Evolutionary conservation across 169 alveolate genomes (phyloP), one percentile per base, ranked within the genome.

Genomic region (Plasmodium gallinaceum): DNA sequence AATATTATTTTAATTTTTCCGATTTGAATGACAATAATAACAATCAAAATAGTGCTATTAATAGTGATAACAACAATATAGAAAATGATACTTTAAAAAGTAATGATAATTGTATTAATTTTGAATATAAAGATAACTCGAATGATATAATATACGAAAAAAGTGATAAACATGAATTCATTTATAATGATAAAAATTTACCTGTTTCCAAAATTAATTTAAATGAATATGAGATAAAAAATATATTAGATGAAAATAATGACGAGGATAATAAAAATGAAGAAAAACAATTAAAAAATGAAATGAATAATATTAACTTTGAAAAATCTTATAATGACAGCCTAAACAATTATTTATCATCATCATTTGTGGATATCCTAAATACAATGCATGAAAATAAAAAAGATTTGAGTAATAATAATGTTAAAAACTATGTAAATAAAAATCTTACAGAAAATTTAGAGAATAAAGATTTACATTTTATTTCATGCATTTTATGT

Each of bases 401-500:
- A 65, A 32, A 78, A 22, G 75, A 54, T 12, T 16, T 45, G n/a
- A 46, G 20, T 18, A 46, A 51, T 58, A n/a, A 16, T 51, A 8
- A 32, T n/a, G 66, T 39, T 14, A 58, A 48, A 45, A 69, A 78
- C 57, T 52, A 64, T 43, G 78, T 64, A 78, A 58, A 78, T 69
- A 45, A 16, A 43, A 39, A 48, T 69, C 32, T 24, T 54, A 22
- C 48, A 16, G 68, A 62, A 7, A 32, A 62, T 20, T 3, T 48
- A 7, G 78, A 78, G 32, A 14, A 10, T 16, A 46, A 54, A 5
- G 43, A 24, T 54, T 7, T 42, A 45, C 60, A 69, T 10, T 32
- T 68, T 39, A 64, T 91, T 42, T 68, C 83, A 12, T 98, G 99
- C 88, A 97, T 99, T 69, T 91, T 96, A 16, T 98, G 99, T 80